phyloP scores from a whole-genome alignment of 1,139 yeast species.

The Protomyces gravidus region DNA sequence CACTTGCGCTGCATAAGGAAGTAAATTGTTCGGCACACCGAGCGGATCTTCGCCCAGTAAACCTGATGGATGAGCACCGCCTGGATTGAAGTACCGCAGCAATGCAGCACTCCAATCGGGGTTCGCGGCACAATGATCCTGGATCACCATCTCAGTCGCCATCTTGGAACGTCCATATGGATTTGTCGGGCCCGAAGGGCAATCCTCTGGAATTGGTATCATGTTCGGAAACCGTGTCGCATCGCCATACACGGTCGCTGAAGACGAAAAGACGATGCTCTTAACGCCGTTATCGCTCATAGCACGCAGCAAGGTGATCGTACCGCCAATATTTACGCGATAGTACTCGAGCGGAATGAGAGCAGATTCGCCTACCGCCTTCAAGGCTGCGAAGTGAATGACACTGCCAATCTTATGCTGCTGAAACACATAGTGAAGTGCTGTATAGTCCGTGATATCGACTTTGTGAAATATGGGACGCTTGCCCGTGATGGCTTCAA shows the following conservation, averaged over 20 bases:
- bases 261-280: conserved; percentile 68
- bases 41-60: conserved; percentile 74
- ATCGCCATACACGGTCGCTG: conserved; percentile 83
- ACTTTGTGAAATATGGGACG: conserved; percentile 52
- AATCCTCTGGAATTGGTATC: conserved; percentile 76
- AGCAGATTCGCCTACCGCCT: conserved; percentile 81
- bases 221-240: conserved; percentile 67
- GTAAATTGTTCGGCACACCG: conserved; percentile 69
- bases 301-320: conserved; percentile 55
- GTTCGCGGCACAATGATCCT: conserved; percentile 54
- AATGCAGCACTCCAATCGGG: conserved; percentile 59
- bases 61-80: conserved; percentile 83
- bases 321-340: conserved; percentile 65
- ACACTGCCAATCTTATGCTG: conserved; percentile 56
- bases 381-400: conserved; percentile 79
- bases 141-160: conserved; percentile 59
- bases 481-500: conserved; percentile 52
- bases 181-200: conserved; percentile 71
- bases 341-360: conserved; percentile 66
- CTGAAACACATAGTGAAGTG: conserved; percentile 50
- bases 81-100: conserved; percentile 73
- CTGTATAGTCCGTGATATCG: conserved; percentile 54
- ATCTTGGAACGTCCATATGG: conserved; percentile 75
- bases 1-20: conserved; percentile 73
- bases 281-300: conserved; percentile 49